A percentile compares a stretch with the other conserved stretches of the same genome.
These are phyloP conservation scores for Dovyalis caffra DNA, from an alignment of 345 rosid species.

Conservation along the genomic window DNA sequence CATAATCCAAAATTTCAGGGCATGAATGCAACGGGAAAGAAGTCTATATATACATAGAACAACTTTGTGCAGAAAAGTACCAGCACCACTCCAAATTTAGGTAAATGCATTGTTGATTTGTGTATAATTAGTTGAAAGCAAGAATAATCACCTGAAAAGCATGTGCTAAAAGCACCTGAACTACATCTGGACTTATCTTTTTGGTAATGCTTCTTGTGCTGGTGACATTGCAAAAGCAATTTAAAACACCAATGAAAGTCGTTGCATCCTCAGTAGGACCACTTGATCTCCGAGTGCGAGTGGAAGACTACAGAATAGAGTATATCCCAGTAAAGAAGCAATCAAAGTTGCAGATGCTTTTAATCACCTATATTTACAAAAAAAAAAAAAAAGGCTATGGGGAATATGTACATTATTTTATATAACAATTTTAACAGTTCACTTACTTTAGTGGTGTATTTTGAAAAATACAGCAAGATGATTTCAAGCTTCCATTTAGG, in stretches of 20 bases:
- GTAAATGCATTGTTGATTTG: background rate
- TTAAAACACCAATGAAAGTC: conserved; percentile 53
- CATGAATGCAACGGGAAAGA: background rate
- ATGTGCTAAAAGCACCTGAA: conserved; percentile 79
- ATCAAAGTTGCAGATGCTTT: background rate
- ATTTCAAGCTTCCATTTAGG: conserved; percentile 87
- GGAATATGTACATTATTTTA: background rate
- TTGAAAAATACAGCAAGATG: conserved; percentile 57
- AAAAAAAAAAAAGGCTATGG: background rate
- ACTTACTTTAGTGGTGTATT: conserved; percentile 63
- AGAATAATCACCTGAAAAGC: conserved; percentile 59
- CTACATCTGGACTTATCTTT: conserved; percentile 47
- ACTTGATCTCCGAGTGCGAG: conserved; percentile 65
- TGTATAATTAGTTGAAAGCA: background rate
- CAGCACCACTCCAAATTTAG: too few relatives aligned
- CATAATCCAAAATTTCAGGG: background rate
- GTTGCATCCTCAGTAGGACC: conserved; percentile 31
- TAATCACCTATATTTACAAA: background rate
- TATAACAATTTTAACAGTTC: background rate
- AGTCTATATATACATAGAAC: background rate
- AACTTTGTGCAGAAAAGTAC: background rate
- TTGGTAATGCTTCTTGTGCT: conserved; percentile 46
- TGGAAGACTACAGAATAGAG: conserved; percentile 45
- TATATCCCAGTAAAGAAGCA: background rate
- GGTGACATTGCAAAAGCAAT: conserved; percentile 44